Evolutionary conservation across 2,329 filamentous ascomycete genomes (phyloP), one percentile per base, ranked within the genome.

Genomic region (Penicillium sp.): DNA sequence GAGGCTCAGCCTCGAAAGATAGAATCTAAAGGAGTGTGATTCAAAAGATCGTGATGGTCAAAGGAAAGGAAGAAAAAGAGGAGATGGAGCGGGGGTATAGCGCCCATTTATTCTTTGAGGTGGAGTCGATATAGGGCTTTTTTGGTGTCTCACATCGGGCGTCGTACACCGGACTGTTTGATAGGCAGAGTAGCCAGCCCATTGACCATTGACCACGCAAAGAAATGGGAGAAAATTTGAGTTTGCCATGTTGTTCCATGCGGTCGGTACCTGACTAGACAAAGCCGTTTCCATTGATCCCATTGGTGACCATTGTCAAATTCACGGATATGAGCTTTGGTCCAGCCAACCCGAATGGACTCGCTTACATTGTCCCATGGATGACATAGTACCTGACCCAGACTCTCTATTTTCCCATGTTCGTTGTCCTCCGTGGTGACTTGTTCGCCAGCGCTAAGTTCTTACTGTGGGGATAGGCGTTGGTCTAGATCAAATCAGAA

Each of bases 1-100:
- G 36, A 49, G 47, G 47, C 47, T 29, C 47, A 40, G 41, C 47
- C 47, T 19, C 41, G 22, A 40, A 12, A 14, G 28, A n/a, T 29
- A 9, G 41, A 39, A 49, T 49, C 35, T 13, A 46, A 49, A 49
- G n/a, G 46, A 46, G 47, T 46, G 41, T 49, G 47, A 44, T 37
- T 45, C 42, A 27, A 49, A 46, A 27, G 46, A 49, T 36, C 18
- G 46, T 49, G 30, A 25, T 46, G n/a, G 18, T 33, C 30, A 45
- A 45, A 18, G 29, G 34, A 38, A 45, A 41, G 22, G 29, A 36
- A 16, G 42, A 28, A 22, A 22, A 43, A 29, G 18, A 30, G 46
- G 35, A 18, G 29, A 29, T 29, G 18, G 41, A 14, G 11, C 11
- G 27, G 37, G 46, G 46, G 33, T 35, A 35, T 29, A 39, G 47